A percentile compares a stretch with the other conserved stretches of the same genome.
Evolutionary conservation across 2,329 filamentous ascomycete genomes (phyloP).

Genomic region (Microcera coccophila): DNA sequence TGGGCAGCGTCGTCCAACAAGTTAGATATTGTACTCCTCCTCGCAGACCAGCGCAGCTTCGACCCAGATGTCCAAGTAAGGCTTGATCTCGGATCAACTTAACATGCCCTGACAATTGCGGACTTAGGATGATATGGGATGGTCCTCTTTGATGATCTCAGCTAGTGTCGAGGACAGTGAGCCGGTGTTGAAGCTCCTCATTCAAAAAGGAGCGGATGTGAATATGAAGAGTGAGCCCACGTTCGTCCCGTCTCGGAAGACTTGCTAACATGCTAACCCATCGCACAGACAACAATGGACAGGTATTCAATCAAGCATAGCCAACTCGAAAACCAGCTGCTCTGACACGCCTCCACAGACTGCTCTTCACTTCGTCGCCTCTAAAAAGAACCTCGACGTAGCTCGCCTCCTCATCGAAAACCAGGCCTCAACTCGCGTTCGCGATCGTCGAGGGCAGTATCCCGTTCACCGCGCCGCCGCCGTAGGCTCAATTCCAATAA

Average conservation of each 20-base stretch:
- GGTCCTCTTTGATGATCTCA: slow-evolving; percentile 83
- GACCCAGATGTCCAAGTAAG: slow-evolving; percentile 75
- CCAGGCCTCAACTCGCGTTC: slow-evolving; percentile 73
- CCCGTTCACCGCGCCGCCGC: slow-evolving; percentile 89
- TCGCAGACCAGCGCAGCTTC: slow-evolving; percentile 68
- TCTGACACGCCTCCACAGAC: slow-evolving; percentile 53
- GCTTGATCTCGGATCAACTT: background rate
- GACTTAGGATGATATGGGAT: slow-evolving; percentile 68
- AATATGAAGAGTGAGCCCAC: slow-evolving; percentile 62
- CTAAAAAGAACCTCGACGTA: slow-evolving; percentile 81
- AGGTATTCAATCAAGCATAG: slow-evolving; percentile 40
- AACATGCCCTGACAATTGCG: background rate
- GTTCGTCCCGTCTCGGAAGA: background rate
- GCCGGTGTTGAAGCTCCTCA: slow-evolving; percentile 61
- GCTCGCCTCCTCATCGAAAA: slow-evolving; percentile 72
- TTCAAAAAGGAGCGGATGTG: slow-evolving; percentile 66
- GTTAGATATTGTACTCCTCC: slow-evolving; percentile 66
- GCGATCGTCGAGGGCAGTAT: slow-evolving; percentile 84
- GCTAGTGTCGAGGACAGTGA: slow-evolving; percentile 70
- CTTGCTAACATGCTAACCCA: slow-evolving; percentile 1
- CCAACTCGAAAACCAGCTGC: background rate
- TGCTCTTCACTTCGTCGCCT: slow-evolving; percentile 85
- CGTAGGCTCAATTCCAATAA: slow-evolving; percentile 81
- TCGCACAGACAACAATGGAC: slow-evolving; percentile 59
- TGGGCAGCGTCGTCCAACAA: slow-evolving; percentile 89